These are phyloP conservation scores for Aspergillus sp. DNA, from an alignment of 2,329 filamentous ascomycete species.

Conservation along the genomic window DNA sequence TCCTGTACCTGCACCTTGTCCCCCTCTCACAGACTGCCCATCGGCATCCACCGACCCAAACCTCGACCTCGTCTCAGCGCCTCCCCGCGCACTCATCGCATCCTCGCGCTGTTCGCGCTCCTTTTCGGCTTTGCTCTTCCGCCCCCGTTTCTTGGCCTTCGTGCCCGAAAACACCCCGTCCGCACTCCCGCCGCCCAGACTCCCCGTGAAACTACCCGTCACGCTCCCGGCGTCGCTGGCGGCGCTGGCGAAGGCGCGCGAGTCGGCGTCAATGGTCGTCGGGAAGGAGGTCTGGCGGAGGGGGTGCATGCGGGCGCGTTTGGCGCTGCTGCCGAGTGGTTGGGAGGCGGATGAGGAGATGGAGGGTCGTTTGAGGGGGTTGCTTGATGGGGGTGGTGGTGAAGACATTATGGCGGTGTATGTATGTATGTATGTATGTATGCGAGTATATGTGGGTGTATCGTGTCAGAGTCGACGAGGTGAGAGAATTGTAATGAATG, in stretches of 20 bases:
- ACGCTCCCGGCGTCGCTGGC: conserved; percentile 42
- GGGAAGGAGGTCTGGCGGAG: conserved; percentile 50
- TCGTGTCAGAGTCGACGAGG: not conserved
- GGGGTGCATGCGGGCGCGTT: conserved; percentile 43
- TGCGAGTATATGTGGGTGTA: not conserved
- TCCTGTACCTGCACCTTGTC: conserved; percentile 24
- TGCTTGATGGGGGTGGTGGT: conserved; percentile 32
- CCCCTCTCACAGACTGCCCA: conserved; percentile 29
- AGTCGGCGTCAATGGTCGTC: conserved; percentile 30
- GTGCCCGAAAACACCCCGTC: conserved; percentile 33
- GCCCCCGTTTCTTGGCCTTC: conserved; percentile 35
- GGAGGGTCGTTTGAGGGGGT: conserved; percentile 43
- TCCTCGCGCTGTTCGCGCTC: conserved; percentile 36
- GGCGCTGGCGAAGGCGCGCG: conserved; percentile 27
- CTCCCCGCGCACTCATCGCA: conserved; percentile 26
- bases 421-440: not conserved
- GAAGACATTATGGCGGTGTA: conserved; percentile 36
- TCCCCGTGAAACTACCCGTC: conserved; percentile 44
- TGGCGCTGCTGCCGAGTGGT: conserved; percentile 28
- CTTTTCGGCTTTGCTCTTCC: conserved; percentile 40
- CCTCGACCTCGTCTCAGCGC: conserved; percentile 21
- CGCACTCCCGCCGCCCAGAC: conserved; percentile 37
- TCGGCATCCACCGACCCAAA: conserved; percentile 35
- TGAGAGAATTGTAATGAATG: not conserved
- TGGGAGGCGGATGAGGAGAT: conserved; percentile 39